These are phyloP conservation scores for Cladochytrium tenue DNA, from an alignment of 371 early-diverging fungal genomes.

Conservation along the genomic window DNA sequence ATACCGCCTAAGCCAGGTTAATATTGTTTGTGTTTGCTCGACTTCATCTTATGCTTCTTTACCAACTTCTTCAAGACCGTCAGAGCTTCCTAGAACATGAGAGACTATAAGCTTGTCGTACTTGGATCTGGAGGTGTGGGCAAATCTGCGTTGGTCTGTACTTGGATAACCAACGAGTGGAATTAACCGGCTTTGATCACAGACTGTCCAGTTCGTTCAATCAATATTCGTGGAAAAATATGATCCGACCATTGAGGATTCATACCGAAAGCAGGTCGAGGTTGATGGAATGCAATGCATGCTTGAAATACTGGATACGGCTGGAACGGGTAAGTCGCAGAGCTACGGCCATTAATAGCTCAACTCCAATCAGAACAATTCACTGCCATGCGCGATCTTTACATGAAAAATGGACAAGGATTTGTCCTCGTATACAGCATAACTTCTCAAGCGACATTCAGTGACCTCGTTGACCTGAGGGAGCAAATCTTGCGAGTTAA, in stretches of 20 bases:
- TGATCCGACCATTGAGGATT: constrained; percentile 94
- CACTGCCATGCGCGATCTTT: constrained; percentile 88
- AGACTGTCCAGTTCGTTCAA: constrained; percentile 86
- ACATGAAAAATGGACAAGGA: constrained; percentile 90
- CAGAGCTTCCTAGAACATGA: background rate
- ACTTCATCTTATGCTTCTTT: background rate
- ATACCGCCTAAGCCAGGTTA: too few species aligned
- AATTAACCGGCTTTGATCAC: background rate
- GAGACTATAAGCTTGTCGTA: constrained; percentile 62
- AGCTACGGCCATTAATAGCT: too few species aligned
- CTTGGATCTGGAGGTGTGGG: constrained; percentile 91
- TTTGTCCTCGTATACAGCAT: constrained; percentile 86
- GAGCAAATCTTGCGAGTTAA: constrained; percentile 83
- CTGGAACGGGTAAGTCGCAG: constrained; percentile 63
- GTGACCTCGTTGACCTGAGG: constrained; percentile 73
- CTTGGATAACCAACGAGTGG: background rate
- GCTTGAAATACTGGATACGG: constrained; percentile 92
- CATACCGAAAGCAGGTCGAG: constrained; percentile 84
- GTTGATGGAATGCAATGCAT: constrained; percentile 81
- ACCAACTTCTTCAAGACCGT: background rate
- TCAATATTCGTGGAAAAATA: constrained; percentile 89
- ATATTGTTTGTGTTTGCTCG: too few species aligned
- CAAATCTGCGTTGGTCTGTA: constrained; percentile 30
- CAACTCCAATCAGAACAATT: constrained; percentile 77
- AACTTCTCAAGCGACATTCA: constrained; percentile 79